Evolutionary conservation across 768 basidiomycete genomes (phyloP).

Genomic region (Auricularia cornea): DNA sequence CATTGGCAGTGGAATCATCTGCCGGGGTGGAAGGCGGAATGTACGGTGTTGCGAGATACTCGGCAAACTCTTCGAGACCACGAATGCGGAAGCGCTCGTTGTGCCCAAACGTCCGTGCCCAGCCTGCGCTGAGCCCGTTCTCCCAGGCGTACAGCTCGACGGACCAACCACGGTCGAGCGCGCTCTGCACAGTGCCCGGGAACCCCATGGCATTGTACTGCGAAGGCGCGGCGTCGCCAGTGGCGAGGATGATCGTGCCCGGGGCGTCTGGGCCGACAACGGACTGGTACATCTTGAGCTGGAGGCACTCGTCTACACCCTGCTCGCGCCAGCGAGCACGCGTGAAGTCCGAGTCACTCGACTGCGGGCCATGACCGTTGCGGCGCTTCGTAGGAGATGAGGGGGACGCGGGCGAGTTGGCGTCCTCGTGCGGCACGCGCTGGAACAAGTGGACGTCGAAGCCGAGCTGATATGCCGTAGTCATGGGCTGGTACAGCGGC

Average conservation of each 20-base stretch:
- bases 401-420: constrained; percentile 1
- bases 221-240: constrained; percentile 87
- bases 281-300: constrained; percentile 85
- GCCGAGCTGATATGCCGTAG: constrained; percentile 59
- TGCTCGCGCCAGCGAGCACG: constrained; percentile 75
- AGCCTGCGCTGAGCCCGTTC: constrained; percentile 68
- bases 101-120: constrained; percentile 61
- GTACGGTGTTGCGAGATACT: neutral
- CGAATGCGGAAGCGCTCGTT: neutral
- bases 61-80: constrained; percentile 5
- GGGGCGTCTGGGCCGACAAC: constrained; percentile 57
- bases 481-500: constrained; percentile 78
- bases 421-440: constrained; percentile 52
- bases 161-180: constrained; percentile 82
- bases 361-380: neutral
- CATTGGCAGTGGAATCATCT: no score
- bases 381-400: constrained; percentile 1
- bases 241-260: constrained; percentile 82
- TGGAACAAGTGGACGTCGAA: constrained; percentile 66
- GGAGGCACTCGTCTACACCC: constrained; percentile 90
- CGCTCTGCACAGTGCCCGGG: constrained; percentile 76
- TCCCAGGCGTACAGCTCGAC: constrained; percentile 96
- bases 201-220: constrained; percentile 94
- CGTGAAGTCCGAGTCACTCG: neutral
- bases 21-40: no score